Evolutionary conservation across 495 filamentous ascomycete genomes (phyloP).

Genomic region (Apiosordaria backusii): DNA sequence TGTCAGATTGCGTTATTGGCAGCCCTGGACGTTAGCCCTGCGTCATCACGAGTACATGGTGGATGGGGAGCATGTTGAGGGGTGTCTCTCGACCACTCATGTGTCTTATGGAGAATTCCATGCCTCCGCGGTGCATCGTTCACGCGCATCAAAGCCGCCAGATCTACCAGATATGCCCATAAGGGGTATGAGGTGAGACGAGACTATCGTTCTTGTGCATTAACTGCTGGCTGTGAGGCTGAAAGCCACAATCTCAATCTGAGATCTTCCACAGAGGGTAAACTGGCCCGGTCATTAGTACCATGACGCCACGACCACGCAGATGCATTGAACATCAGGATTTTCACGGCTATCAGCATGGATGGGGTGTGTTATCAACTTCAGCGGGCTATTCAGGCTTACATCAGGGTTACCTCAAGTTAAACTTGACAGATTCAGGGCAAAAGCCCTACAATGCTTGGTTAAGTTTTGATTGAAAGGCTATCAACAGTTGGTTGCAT

Average conservation of each 20-base stretch:
- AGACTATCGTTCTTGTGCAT: background rate
- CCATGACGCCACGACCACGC: background rate
- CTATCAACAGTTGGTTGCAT: background rate
- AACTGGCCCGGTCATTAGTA: background rate
- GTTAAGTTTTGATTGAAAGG: background rate
- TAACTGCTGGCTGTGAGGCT: background rate
- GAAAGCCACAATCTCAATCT: background rate
- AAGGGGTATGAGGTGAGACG: background rate
- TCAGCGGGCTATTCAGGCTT: background rate
- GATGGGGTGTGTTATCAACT: background rate
- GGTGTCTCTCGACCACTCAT: background rate
- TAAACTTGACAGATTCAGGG: background rate
- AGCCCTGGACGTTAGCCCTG: background rate
- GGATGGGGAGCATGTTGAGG: background rate
- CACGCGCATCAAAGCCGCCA: background rate
- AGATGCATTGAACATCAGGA: no score
- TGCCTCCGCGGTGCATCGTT: background rate
- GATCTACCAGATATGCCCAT: background rate
- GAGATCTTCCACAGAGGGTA: background rate
- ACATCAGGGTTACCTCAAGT: background rate
- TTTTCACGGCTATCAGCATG: background rate
- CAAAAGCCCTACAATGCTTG: background rate
- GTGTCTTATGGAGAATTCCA: background rate
- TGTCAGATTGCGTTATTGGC: background rate
- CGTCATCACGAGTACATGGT: background rate